phyloP scores from a whole-genome alignment of 345 rosid species.

The Gossypium mustelinum region DNA sequence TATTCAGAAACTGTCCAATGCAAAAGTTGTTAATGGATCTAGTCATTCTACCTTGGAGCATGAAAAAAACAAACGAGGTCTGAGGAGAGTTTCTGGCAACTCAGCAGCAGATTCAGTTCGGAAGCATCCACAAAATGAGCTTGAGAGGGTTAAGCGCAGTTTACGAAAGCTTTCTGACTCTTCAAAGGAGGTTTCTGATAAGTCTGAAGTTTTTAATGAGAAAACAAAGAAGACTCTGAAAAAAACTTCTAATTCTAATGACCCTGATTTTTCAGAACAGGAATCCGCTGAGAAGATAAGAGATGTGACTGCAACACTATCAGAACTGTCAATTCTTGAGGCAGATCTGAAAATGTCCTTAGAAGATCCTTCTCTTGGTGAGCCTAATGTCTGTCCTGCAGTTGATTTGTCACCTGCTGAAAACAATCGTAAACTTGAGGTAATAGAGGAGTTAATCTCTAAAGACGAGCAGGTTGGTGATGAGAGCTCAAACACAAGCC shows the following conservation, averaged over 20 bases:
- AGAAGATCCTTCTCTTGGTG: constrained; percentile 25
- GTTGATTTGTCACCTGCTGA: constrained; percentile 23
- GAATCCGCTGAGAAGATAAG: constrained; percentile 36
- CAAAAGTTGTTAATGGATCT: constrained; percentile 35
- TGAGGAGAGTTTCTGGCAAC: constrained; percentile 40
- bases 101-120: constrained; percentile 29
- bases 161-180: constrained; percentile 41
- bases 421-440: constrained; percentile 37
- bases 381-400: constrained; percentile 23
- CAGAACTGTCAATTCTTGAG: constrained; percentile 29
- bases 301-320: constrained; percentile 22
- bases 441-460: constrained; percentile 26
- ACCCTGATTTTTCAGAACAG: constrained; percentile 33
- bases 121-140: constrained; percentile 44
- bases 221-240: constrained; percentile 37
- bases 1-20: constrained; percentile 37
- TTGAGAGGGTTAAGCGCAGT: constrained; percentile 47
- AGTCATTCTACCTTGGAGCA: constrained; percentile 32
- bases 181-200: constrained; percentile 38
- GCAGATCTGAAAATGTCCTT: constrained; percentile 20
- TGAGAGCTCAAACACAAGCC: constrained; percentile 41
- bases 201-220: constrained; percentile 38
- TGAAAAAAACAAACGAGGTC: constrained; percentile 44
- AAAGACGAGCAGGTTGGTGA: constrained; percentile 32
- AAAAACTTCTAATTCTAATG: constrained; percentile 34